Evolutionary conservation across 345 rosid genomes (phyloP).

Genomic region (Euphorbia pulcherrima): DNA sequence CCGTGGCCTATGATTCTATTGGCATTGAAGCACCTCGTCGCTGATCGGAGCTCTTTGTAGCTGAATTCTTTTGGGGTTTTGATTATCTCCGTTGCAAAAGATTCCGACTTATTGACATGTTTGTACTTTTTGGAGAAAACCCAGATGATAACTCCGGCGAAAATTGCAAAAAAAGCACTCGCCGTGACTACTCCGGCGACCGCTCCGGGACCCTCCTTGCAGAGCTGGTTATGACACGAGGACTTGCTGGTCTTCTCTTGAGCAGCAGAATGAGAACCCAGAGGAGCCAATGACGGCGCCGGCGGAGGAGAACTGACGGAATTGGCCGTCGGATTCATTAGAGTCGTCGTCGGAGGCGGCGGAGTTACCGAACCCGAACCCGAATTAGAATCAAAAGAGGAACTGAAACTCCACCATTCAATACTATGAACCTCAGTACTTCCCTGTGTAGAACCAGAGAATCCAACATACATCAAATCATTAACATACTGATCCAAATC

Average conservation of each 20-base stretch:
- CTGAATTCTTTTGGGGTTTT: constrained; percentile 87
- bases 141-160: constrained; percentile 76
- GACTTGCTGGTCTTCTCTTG: constrained; percentile 35
- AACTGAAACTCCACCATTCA: constrained; percentile 94
- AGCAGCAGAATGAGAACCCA: constrained; percentile 23
- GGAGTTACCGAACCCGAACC: constrained; percentile 39
- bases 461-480: constrained; percentile 94
- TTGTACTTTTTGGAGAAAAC: constrained; percentile 57
- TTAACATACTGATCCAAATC: constrained; percentile 73
- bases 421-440: constrained; percentile 93
- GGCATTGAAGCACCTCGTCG: constrained; percentile 68
- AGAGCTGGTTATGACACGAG: constrained; percentile 74
- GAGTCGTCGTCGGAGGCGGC: constrained; percentile 61
- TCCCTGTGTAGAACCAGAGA: constrained; percentile 97
- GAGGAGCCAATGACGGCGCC: constrained; percentile 56
- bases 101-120: constrained; percentile 46
- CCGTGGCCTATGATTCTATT: constrained; percentile 81
- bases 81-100: constrained; percentile 68
- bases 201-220: constrained; percentile 81
- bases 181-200: constrained; percentile 96
- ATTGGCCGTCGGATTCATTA: constrained; percentile 69
- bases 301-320: constrained; percentile 60
- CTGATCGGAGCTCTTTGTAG: constrained; percentile 75
- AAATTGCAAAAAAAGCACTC: constrained; percentile 76
- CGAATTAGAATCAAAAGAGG: constrained; percentile 48